phyloP scores from a whole-genome alignment of 805 yeast genomes.

The Metschnikowia aberdeeniae region DNA sequence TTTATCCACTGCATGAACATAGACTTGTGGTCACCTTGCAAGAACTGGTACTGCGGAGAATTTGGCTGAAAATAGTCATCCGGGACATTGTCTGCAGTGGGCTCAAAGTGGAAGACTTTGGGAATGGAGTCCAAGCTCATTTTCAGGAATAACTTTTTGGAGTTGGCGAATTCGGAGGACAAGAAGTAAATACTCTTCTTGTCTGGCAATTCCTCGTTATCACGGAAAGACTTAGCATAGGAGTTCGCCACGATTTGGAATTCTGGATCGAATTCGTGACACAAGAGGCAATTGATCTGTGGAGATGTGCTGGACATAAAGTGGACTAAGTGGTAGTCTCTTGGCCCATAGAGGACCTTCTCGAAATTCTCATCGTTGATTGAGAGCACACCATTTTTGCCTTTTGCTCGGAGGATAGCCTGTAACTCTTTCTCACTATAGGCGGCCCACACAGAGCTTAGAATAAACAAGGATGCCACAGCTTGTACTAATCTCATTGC shows the following conservation, averaged over 20 bases:
- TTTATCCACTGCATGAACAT: conserved; percentile 36
- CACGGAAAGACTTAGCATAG: conserved; percentile 51
- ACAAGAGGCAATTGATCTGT: conserved; percentile 71
- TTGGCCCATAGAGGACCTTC: conserved; percentile 52
- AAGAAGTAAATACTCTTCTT: conserved; percentile 59
- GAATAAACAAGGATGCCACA: conserved; percentile 7
- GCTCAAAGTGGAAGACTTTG: conserved; percentile 58
- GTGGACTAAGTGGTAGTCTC: conserved; percentile 65
- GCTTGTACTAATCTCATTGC: conserved; percentile 1
- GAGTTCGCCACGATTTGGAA: conserved; percentile 59
- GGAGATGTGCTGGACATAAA: conserved; percentile 72
- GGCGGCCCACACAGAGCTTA: conserved; percentile 15
- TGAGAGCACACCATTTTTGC: conserved; percentile 9
- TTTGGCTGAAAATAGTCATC: conserved; percentile 24
- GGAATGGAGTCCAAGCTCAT: conserved; percentile 73
- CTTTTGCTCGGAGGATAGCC: conserved; percentile 11
- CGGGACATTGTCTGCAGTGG: conserved; percentile 34
- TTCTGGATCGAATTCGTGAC: conserved; percentile 66
- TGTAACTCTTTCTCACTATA: conserved; percentile 15
- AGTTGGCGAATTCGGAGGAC: conserved; percentile 63
- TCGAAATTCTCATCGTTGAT: conserved; percentile 61
- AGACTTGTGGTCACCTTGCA: conserved; percentile 40
- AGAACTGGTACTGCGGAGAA: conserved; percentile 35
- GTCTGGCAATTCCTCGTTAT: conserved; percentile 28
- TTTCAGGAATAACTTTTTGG: conserved; percentile 48